Conservation (phyloP, 495 filamentous ascomycete species). For the Astrothelium subdiscretum region DNA sequence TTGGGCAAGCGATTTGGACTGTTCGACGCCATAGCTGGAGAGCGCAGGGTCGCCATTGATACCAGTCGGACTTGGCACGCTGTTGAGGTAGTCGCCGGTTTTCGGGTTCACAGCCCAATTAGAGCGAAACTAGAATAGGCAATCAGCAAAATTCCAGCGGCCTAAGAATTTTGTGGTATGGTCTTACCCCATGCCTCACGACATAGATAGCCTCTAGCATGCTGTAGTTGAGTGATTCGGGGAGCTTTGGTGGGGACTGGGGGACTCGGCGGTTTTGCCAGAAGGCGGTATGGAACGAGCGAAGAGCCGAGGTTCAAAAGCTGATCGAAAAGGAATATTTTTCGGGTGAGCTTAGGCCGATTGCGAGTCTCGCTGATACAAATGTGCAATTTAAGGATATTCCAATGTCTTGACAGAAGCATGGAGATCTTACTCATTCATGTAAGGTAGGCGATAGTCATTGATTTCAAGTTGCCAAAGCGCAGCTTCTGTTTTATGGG, state of each 20-base stretch:
- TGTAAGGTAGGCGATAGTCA: neutral
- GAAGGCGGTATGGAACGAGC: neutral
- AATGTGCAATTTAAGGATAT: no score
- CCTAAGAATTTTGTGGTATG: neutral
- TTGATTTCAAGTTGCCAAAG: no score
- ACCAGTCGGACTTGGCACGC: slow-evolving; percentile 66
- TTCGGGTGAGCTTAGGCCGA: no score
- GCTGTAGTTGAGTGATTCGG: neutral
- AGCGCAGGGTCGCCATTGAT: slow-evolving; percentile 80
- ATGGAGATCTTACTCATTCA: no score
- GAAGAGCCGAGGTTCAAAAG: neutral
- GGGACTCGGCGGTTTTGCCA: neutral
- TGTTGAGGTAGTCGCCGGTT: slow-evolving; percentile 60
- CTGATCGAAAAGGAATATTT: neutral
- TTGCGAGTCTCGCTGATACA: no score
- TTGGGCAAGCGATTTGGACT: slow-evolving; percentile 65
- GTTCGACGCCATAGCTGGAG: slow-evolving; percentile 70
- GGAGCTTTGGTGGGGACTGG: neutral
- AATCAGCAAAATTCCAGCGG: slow-evolving; percentile 7
- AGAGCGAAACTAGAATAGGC: slow-evolving; percentile 60
- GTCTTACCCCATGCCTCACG: slow-evolving; percentile 71
- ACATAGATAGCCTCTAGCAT: slow-evolving; percentile 69
- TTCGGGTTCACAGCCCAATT: slow-evolving; percentile 73
- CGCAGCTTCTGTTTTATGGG: no score
- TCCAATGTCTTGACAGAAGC: neutral